phyloP scores from a whole-genome alignment of 805 yeast genomes.

The Myxozyma mucilagina region DNA sequence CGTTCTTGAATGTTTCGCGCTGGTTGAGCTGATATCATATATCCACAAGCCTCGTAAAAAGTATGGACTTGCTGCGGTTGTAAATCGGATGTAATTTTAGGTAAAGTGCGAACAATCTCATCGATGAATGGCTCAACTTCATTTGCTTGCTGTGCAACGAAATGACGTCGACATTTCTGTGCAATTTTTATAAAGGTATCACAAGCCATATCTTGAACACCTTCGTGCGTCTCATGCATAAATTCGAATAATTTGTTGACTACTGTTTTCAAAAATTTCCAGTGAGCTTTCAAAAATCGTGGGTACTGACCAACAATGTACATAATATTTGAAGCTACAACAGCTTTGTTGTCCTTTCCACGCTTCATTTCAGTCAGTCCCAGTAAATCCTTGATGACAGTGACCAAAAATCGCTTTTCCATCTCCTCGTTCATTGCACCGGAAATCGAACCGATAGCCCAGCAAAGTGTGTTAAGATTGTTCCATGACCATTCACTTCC shows the following conservation, averaged over 20 bases:
- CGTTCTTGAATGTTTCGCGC: conserved; percentile 67
- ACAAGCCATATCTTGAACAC: conserved; percentile 99
- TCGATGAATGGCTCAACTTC: conserved; percentile 90
- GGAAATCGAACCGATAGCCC: conserved; percentile 99
- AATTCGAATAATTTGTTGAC: conserved; percentile 94
- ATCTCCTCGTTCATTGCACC: conserved; percentile 98
- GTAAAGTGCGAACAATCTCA: conserved; percentile 81
- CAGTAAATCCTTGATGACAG: conserved; percentile 87
- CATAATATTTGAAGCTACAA: conserved; percentile 99
- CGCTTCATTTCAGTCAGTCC: conserved; percentile 93
- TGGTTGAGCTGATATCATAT: conserved; percentile 84
- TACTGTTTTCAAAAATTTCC: conserved; percentile 96
- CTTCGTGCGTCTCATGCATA: conserved; percentile 99
- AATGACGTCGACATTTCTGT: conserved; percentile 91
- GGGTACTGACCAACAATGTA: conserved; percentile 99
- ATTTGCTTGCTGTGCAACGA: conserved; percentile 80
- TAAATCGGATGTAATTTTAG: conserved; percentile 82
- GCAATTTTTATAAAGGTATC: conserved; percentile 97
- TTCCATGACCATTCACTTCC: conserved; percentile 99
- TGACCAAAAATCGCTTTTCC: conserved; percentile 90
- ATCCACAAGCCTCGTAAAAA: conserved; percentile 96
- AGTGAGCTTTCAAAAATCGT: conserved; percentile 92
- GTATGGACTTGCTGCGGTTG: conserved; percentile 98
- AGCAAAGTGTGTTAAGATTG: conserved; percentile 92
- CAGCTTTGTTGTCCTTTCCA: conserved; percentile 98